phyloP scores from a whole-genome alignment of 148 eudicot genomes.

The Camellia japonica region DNA sequence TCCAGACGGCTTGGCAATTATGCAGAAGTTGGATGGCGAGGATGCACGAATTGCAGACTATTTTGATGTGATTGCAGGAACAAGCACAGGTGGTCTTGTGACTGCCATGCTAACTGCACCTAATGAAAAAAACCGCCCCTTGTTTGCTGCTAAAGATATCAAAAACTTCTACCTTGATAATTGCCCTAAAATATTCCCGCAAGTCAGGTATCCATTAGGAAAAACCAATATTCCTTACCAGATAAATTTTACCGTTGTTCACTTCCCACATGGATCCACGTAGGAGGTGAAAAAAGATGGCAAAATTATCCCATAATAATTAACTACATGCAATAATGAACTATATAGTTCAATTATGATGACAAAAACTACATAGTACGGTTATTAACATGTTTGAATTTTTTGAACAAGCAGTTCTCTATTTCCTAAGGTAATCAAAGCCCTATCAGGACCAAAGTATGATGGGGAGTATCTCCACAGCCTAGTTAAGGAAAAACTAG shows the following conservation, averaged over 20 bases:
- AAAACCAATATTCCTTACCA: neutral
- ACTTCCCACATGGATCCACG: too few relatives aligned
- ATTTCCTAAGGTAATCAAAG: slow-evolving; percentile 8
- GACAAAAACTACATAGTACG: neutral
- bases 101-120: slow-evolving; percentile 18
- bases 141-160: slow-evolving; percentile 24
- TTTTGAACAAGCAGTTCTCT: neutral
- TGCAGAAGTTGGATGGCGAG: slow-evolving; percentile 17
- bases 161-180: slow-evolving; percentile 15
- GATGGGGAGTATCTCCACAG: slow-evolving; percentile 15
- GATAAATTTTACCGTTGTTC: too few relatives aligned
- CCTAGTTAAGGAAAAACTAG: slow-evolving; percentile 11
- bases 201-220: neutral
- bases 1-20: neutral
- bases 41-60: slow-evolving; percentile 19
- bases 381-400: neutral
- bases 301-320: neutral
- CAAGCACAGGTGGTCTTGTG: slow-evolving; percentile 18
- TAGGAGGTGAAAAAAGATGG: too few relatives aligned
- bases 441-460: slow-evolving; percentile 11
- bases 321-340: neutral
- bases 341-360: neutral
- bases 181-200: slow-evolving; percentile 17
- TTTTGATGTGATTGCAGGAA: slow-evolving; percentile 16
- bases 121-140: neutral